Evolutionary conservation across 768 basidiomycete genomes (phyloP), one percentile per base, ranked within the genome.

Genomic region (Gelatoporia subvermispora): DNA sequence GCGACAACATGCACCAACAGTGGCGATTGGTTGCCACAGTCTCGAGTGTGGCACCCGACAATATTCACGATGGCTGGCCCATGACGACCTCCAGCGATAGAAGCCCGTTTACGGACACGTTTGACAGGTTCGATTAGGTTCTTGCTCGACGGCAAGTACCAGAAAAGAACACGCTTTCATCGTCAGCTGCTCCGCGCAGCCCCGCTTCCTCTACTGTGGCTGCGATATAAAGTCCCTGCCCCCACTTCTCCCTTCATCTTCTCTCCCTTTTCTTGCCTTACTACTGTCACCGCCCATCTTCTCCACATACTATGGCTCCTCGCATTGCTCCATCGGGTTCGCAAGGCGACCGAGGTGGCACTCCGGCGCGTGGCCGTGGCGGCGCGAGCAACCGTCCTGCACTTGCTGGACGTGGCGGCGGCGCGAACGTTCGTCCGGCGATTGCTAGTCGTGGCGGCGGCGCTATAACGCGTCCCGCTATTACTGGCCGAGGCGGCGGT

Each of bases 401-500:
- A 17, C 16, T 20, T 25, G 15, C 41, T 15, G 43, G 54, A n/a
- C 50, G 49, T 3, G 50, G 41, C 35, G 53, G 62, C 15, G 58
- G 60, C 50, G 51, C 48, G 11, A 45, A n/a, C n/a, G n/a, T n/a
- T n/a, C n/a, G n/a, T n/a, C n/a, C n/a, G n/a, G n/a, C n/a, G n/a
- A n/a, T 51, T 16, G 28, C 46, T 25, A 53, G 49, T 41, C 46
- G 55, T 4, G 53, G 60, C 36, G 53, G 47, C 35, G 48, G 48
- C 4, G n/a, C n/a, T n/a, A n/a, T n/a, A n/a, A n/a, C n/a, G n/a
- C n/a, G n/a, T n/a, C 15, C 43, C 20, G 41, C 37, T 31, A 47
- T 52, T 22, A 35, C 28, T 34, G 56, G 63, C 43, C 66, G 51
- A 35, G 62, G 70, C 7, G 62, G 57, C 35, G 55, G 59, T 13